Evolutionary conservation across 345 rosid genomes (phyloP), one percentile per base, ranked within the genome.

Genomic region (Euphorbia peplus): DNA sequence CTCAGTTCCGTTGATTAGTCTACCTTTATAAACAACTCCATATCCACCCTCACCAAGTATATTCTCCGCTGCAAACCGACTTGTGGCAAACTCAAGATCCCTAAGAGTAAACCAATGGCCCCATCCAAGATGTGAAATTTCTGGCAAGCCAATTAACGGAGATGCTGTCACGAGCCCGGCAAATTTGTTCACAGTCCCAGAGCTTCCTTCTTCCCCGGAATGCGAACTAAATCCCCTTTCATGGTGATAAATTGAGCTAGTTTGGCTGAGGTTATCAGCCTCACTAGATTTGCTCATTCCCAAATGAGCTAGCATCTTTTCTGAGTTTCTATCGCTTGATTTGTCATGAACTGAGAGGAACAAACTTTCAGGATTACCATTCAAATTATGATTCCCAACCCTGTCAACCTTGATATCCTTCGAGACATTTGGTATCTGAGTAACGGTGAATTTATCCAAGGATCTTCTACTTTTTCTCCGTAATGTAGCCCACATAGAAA

Each of bases 21-120:
- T 90, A 63, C 97, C 99, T 72, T 69, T 77, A 74, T 95, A 91
- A 71, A 95, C 97, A 72, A 95, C 85, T 72, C 99, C 99, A 78
- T 95, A 95, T 70, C 99, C 99, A 65, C 99, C 99, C 76, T 95
- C 99, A 35, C 99, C 99, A 58, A 95, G 74, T 47, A 95, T 89
- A 85, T 95, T 90, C 71, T 86, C 93, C 0, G 89, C 74, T 12
- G 90, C 69, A 72, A 95, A 95, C 58, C 82, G 88, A 68, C 80
- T 81, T 16, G 99, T 91, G 0, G 99, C 96, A 41, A 84, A 81
- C 78, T 95, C 84, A 64, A 95, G 96, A 80, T 95, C 99, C 79
- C 99, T 81, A 46, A 91, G 97, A 68, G 99, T 95, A 78, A 95
- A 95, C 96, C 97, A 91, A 68, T 95, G 97, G 47, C 99, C 99